These are phyloP conservation scores for Verticillium albo-atrum DNA, from an alignment of 2,329 filamentous ascomycete genomes.

Conservation along the genomic window DNA sequence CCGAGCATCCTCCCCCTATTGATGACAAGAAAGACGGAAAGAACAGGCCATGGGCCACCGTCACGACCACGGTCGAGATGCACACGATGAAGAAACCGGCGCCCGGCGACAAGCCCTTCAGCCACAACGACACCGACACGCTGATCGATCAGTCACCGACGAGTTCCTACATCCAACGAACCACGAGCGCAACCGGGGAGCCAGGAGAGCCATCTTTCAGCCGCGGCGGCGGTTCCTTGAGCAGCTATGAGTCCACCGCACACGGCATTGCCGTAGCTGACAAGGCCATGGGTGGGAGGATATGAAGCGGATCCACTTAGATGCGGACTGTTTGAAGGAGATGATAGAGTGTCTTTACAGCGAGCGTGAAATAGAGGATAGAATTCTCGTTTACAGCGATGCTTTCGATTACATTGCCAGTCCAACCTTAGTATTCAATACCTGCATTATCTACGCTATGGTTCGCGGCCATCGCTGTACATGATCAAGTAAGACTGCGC, in stretches of 20 bases:
- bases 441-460: no score
- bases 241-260: neutral
- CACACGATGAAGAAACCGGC: conserved; percentile 2
- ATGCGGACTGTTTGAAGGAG: neutral
- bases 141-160: neutral
- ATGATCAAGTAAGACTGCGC: no score
- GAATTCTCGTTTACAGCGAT: no score
- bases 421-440: no score
- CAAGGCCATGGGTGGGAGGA: neutral
- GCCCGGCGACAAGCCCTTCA: neutral
- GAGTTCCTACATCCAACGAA: neutral
- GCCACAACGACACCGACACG: neutral
- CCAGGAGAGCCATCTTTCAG: neutral
- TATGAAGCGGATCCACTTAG: neutral
- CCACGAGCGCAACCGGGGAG: neutral
- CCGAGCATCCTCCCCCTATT: neutral
- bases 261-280: neutral
- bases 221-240: neutral
- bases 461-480: no score
- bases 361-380: neutral
- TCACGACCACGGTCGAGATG: conserved; percentile 7
- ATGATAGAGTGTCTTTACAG: neutral
- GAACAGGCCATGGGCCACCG: conserved; percentile 3
- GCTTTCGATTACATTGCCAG: no score
- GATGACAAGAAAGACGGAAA: neutral